Conservation (phyloP, 2,329 filamentous ascomycete species). For the Grosmannia huntii region DNA sequence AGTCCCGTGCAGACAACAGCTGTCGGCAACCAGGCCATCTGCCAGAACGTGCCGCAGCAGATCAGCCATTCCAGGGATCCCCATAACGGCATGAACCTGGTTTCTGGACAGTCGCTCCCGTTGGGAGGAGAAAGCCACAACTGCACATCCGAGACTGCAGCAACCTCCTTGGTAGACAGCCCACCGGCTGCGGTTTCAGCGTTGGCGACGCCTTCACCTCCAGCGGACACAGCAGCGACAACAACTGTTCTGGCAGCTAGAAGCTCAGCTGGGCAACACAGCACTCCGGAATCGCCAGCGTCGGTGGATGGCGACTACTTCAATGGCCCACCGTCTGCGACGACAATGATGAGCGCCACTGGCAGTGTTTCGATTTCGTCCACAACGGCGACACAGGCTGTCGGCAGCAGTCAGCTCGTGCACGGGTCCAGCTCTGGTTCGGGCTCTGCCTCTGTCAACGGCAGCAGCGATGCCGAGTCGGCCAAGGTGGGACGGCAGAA, state of each 20-base stretch:
- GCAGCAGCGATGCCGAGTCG: slow-evolving; percentile 5
- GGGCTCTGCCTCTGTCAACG: slow-evolving; percentile 2
- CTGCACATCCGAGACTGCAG: background rate
- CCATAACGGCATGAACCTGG: slow-evolving; percentile 21
- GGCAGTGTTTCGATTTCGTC: slow-evolving; percentile 7
- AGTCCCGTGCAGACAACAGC: background rate
- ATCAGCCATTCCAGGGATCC: slow-evolving; percentile 12
- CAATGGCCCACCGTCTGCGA: slow-evolving; percentile 13
- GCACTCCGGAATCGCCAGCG: slow-evolving; percentile 12
- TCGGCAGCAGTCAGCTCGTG: background rate
- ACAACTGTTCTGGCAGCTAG: no score
- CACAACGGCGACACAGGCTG: background rate
- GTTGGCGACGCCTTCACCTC: background rate
- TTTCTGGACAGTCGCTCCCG: slow-evolving; percentile 2
- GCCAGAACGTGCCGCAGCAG: no score
- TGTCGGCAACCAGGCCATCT: no score
- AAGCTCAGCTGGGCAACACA: background rate
- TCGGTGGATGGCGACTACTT: slow-evolving; percentile 29
- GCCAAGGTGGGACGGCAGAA: slow-evolving; percentile 13
- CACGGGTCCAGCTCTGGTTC: background rate
- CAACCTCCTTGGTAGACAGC: background rate
- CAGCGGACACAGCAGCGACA: background rate
- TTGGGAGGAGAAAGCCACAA: background rate
- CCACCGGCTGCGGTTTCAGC: no score
- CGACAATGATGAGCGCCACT: slow-evolving; percentile 1